phyloP scores from a whole-genome alignment of 192 early-diverging fungal species.

The Phlyctochytrium planicorne region DNA sequence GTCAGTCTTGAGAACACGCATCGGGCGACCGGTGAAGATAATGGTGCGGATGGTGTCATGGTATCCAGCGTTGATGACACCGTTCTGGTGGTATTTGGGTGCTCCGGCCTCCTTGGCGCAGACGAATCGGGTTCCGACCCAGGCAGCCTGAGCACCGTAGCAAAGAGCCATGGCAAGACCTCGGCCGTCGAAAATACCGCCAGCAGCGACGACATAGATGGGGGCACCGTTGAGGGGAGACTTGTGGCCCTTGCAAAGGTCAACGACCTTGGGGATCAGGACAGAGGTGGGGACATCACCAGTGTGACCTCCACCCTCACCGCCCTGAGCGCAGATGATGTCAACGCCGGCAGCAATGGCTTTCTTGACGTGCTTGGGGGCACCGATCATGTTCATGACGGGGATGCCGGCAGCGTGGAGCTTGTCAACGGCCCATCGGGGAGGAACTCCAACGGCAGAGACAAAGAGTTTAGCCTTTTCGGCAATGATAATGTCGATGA shows the following conservation, averaged over 20 bases:
- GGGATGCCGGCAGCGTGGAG: constrained; percentile 43
- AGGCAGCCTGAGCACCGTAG: constrained; percentile 45
- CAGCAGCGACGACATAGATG: constrained; percentile 44
- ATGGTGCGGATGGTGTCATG: constrained; percentile 44
- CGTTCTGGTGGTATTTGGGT: constrained; percentile 41
- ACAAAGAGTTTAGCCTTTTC: constrained; percentile 45
- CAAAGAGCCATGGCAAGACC: constrained; percentile 42
- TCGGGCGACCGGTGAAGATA: constrained; percentile 42
- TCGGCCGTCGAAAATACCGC: constrained; percentile 48
- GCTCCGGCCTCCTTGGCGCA: constrained; percentile 46
- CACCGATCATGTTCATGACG: constrained; percentile 54
- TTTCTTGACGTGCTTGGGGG: constrained; percentile 44
- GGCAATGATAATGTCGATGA: constrained; percentile 46
- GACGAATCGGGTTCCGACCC: constrained; percentile 50
- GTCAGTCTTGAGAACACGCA: constrained; percentile 37
- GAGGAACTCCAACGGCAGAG: constrained; percentile 48
- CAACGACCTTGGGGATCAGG: constrained; percentile 46
- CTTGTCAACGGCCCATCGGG: constrained; percentile 45
- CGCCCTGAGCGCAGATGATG: constrained; percentile 48
- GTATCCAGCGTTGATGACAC: constrained; percentile 37
- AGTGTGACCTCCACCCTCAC: constrained; percentile 51
- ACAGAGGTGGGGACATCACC: constrained; percentile 38
- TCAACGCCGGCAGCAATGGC: constrained; percentile 45
- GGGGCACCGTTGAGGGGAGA: constrained; percentile 36
- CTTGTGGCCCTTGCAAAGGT: constrained; percentile 41